Percentiles rank a stretch among this genome's conserved stretches.
These are phyloP conservation scores for Neospermospora avenae DNA, from an alignment of 2,329 filamentous ascomycete genomes.

Conservation along the genomic window DNA sequence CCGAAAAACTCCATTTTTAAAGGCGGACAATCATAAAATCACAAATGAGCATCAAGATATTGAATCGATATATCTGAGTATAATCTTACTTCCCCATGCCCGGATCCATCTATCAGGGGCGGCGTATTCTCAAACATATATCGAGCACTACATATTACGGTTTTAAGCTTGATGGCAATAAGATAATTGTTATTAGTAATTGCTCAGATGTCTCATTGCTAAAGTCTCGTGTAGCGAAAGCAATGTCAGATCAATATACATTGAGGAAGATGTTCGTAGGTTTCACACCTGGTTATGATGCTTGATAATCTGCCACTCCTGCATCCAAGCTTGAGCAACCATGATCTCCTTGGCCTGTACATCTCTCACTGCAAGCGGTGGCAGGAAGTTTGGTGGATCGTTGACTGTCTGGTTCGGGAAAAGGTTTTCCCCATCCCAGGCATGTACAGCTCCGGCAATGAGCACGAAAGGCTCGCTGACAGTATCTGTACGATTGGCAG, in stretches of 20 bases:
- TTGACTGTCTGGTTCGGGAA: slow-evolving; percentile 50
- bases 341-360: slow-evolving; percentile 55
- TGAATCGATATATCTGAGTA: no score
- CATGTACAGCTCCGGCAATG: slow-evolving; percentile 72
- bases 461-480: slow-evolving; percentile 67
- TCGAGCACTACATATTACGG: no score
- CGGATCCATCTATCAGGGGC: no score
- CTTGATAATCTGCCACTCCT: slow-evolving; percentile 47
- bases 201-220: neutral
- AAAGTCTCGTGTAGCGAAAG: no score
- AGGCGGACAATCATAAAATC: no score
- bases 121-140: no score
- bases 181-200: neutral
- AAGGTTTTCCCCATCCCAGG: slow-evolving; percentile 75
- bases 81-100: no score
- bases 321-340: slow-evolving; percentile 66
- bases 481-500: slow-evolving; percentile 56
- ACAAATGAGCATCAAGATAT: no score
- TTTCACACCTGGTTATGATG: neutral
- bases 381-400: slow-evolving; percentile 41
- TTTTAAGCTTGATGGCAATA: no score
- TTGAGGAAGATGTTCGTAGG: neutral
- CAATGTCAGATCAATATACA: neutral
- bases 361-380: slow-evolving; percentile 55
- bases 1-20: no score